Base-by-base conservation (phyloP, 225 moss, liverwort and hornwort species). In the Polytrichum formosum region DNA sequence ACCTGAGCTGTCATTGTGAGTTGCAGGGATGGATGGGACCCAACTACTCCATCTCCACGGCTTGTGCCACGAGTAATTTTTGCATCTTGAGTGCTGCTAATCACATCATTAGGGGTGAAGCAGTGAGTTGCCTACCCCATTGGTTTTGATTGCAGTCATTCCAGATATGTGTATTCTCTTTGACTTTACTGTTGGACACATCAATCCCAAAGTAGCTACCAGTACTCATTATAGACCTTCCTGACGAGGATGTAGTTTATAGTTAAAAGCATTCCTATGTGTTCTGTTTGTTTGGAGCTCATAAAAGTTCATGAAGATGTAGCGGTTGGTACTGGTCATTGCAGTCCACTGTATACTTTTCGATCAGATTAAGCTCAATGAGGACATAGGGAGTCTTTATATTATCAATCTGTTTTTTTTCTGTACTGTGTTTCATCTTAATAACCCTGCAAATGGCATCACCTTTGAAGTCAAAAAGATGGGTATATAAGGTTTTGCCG, bases 21-120 rank as follows among this genome's bases (percentile, higher is more conserved):
- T 61, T 63, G 81, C 90, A 96, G 95, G 95, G 95, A 59, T 96
- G 95, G 95, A 96, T 96, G 95, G 93, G 95, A 69, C 95, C 95
- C 60, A 95, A 95, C 64, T 95, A 95, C 64, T 95, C 95, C 74
- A 95, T 95, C 71, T 95, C 95, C 70, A 93, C 95, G 66, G 95
- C 95, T 77, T 96, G 95, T 87, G 95, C 95, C 55, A 93, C 95
- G 73, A 96, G 95, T 73, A 96, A 96, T 84, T 96, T 96, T 77
- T 96, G 95, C 87, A 93, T 96, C 75, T 82, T 96, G 77, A 96
- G 88, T 82, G 95, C 95, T 65, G 95, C 95, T 31, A 96, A 96
- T 79, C 95, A 96, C 79, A 96, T 96, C 76, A 84, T 90, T 70
- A 87, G 95, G 90, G 95, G 95, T 72, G 95, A 96, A 93, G 93